Percentiles rank a stretch among this genome's conserved stretches.
Conservation (phyloP, 495 filamentous ascomycete genomes). For the Xylaria flabelliformis region DNA sequence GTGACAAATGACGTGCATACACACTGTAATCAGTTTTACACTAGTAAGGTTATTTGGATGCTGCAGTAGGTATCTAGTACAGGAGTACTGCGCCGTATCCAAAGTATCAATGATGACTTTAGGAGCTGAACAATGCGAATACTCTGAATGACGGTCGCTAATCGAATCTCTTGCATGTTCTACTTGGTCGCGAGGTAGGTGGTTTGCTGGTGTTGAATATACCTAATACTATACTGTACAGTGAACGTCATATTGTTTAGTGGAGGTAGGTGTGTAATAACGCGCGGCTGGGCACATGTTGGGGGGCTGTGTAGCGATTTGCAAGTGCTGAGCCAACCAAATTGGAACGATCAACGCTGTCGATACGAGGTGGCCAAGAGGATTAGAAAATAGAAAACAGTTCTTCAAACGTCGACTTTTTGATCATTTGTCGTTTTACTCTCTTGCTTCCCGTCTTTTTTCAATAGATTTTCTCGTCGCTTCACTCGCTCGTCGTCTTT, state of each 20-base stretch:
- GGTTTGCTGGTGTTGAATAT: too few species aligned
- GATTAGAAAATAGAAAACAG: constrained; percentile 5
- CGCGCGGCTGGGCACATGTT: constrained; percentile 8
- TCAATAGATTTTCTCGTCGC: neutral
- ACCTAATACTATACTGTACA: neutral
- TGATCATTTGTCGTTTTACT: neutral
- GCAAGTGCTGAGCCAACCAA: constrained; percentile 24
- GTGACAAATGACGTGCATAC: constrained; percentile 8
- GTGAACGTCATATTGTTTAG: neutral
- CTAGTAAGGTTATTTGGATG: neutral
- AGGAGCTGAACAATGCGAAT: neutral
- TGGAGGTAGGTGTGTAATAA: neutral
- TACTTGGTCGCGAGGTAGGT: neutral
- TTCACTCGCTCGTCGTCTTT: neutral
- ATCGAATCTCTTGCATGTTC: neutral
- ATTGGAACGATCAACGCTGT: neutral
- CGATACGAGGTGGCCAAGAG: constrained; percentile 25
- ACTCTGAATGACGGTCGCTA: neutral
- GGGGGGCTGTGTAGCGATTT: constrained; percentile 25
- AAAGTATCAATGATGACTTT: neutral
- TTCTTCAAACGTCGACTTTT: neutral
- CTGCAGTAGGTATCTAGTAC: too few species aligned
- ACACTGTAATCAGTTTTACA: constrained; percentile 5
- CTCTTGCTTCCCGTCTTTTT: neutral
- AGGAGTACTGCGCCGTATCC: too few species aligned